These are phyloP conservation scores for Cladophialophora carrionii DNA, from an alignment of 2,329 filamentous ascomycete genomes.

Conservation along the genomic window DNA sequence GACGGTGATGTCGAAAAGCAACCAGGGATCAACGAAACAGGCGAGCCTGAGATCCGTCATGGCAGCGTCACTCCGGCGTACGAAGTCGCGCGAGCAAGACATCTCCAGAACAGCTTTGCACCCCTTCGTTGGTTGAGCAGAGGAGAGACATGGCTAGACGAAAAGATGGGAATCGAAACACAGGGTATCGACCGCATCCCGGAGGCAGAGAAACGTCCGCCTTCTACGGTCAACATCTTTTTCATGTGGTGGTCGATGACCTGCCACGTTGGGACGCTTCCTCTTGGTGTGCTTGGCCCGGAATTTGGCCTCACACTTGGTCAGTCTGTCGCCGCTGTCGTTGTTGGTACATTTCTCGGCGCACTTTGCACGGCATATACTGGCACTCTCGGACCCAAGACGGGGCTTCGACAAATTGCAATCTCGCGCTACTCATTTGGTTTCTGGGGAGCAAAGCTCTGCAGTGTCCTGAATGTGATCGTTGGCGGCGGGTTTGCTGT, in stretches of 20 bases:
- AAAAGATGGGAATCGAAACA: slow-evolving; percentile 53
- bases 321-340: slow-evolving; percentile 49
- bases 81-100: slow-evolving; percentile 31
- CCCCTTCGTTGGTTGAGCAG: slow-evolving; percentile 32
- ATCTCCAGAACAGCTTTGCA: slow-evolving; percentile 32
- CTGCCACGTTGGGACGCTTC: slow-evolving; percentile 48
- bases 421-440: slow-evolving; percentile 41
- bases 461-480: slow-evolving; percentile 41
- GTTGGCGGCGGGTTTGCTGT: slow-evolving; percentile 41
- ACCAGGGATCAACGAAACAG: slow-evolving; percentile 9
- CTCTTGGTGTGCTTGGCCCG: slow-evolving; percentile 51
- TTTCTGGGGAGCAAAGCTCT: slow-evolving; percentile 42
- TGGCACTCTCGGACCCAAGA: slow-evolving; percentile 50
- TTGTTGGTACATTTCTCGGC: slow-evolving; percentile 49
- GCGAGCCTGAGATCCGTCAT: slow-evolving; percentile 20
- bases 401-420: slow-evolving; percentile 42
- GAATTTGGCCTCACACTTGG: slow-evolving; percentile 54
- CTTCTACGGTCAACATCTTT: slow-evolving; percentile 50
- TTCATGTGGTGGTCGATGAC: slow-evolving; percentile 52
- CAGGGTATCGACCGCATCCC: slow-evolving; percentile 54
- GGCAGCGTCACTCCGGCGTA: slow-evolving; percentile 33
- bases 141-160: slow-evolving; percentile 50
- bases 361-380: slow-evolving; percentile 48
- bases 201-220: slow-evolving; percentile 50
- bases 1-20: slow-evolving; percentile 27